phyloP scores from a whole-genome alignment of 1,284 basidiomycete species.

The Cutaneotrichosporon dermatis region DNA sequence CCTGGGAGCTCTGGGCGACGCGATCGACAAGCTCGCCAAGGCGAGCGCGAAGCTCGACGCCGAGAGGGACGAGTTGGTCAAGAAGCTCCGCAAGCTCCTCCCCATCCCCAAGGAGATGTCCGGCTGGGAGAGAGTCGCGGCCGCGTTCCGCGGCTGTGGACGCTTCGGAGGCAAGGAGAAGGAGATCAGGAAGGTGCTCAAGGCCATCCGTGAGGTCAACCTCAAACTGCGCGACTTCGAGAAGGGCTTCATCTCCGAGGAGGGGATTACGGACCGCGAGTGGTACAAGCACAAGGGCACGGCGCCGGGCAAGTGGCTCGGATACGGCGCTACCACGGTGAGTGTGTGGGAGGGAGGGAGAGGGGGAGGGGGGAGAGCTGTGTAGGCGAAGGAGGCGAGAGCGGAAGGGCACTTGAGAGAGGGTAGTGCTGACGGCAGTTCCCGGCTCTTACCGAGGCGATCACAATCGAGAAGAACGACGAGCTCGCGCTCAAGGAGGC shows the following conservation, averaged over 20 bases:
- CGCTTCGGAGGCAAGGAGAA: conserved; percentile 2
- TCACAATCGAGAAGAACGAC: conserved; percentile 63
- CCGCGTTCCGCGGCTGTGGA: not conserved
- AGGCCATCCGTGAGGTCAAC: conserved; percentile 64
- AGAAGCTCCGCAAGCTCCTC: conserved; percentile 44
- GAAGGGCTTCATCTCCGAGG: conserved; percentile 73
- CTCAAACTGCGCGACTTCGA: conserved; percentile 71
- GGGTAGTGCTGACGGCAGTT: conserved; percentile 44
- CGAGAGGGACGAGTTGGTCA: conserved; percentile 27
- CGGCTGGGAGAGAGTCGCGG: not conserved
- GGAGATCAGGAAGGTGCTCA: conserved; percentile 52
- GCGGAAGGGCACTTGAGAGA: too few relatives aligned
- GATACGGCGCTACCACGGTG: conserved; percentile 63
- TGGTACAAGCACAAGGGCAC: conserved; percentile 85
- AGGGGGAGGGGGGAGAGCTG: too few relatives aligned
- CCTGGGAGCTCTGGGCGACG: conserved; percentile 53
- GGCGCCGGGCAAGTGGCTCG: conserved; percentile 83
- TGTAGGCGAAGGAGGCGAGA: too few relatives aligned
- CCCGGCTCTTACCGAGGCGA: conserved; percentile 74
- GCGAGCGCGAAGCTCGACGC: conserved; percentile 58
- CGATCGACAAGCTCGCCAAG: conserved; percentile 55
- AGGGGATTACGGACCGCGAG: conserved; percentile 69
- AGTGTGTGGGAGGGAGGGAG: conserved; percentile 7
- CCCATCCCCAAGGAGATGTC: conserved; percentile 23
- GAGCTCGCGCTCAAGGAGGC: conserved; percentile 63